Evolutionary conservation across 2,329 filamentous ascomycete species (phyloP), one percentile per base, ranked within the genome.

Genomic region (Ophidiomyces ophidiicola): DNA sequence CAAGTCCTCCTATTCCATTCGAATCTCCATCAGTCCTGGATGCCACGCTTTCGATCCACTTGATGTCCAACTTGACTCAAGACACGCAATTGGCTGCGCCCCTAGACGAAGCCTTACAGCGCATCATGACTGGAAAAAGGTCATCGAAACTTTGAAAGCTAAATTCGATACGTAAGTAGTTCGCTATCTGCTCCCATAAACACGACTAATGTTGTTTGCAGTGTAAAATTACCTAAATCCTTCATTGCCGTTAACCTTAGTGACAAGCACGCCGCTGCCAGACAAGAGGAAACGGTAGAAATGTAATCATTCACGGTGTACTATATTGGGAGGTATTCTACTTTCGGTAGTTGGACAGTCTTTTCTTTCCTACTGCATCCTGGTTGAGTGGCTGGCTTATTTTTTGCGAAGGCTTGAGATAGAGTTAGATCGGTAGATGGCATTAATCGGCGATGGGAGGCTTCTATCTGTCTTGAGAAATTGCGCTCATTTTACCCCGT

Each of bases 1-100:
- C 36, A 78, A 77, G 2, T 94, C 88, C 62, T 83, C 86, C 39
- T 98, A 98, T 63, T 90, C 81, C 54, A 98, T 98, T 57, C 81
- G 88, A 44, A 94, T 98, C 57, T 90, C 84, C 19, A 86, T 98
- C 54, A 90, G 82, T 48, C 90, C 92, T 1, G 90, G 90, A 7
- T 96, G 88, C 54, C 90, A 98, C 61, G 87, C 92, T 8, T 93
- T 88, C 58, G 90, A 96, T 60, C 90, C 90, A 4, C 71, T 98
- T 19, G 88, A 98, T 57, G 87, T 98, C 48, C 86, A 94, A 65
- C 76, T 98, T 19, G 90, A 98, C 60, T 90, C 83, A 51, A 84
- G 90, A 52, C 90, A 98, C 59, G 92, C 86, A 59, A 98, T 98
- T 52, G 87, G 88, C 28, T 93, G 83, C 57, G 85, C 88, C 5